A percentile compares a stretch with the other conserved stretches of the same genome.
Conservation (phyloP, 2,329 filamentous ascomycete genomes). For the Clonostachys byssicola region DNA sequence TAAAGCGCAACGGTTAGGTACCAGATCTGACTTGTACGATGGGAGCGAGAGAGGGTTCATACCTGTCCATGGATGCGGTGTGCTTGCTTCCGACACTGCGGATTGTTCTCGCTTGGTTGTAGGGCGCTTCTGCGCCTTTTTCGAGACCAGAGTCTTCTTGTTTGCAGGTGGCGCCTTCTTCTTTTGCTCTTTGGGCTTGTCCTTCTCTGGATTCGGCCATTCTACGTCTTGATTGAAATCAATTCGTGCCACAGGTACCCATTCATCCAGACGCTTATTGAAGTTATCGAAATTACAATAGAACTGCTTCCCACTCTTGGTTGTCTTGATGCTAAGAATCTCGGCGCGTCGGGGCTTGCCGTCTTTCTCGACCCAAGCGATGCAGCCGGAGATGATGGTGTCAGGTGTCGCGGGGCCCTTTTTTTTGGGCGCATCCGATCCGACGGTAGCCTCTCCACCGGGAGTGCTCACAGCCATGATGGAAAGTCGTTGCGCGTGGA, state of each 20-base stretch:
- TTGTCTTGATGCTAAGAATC: conserved; percentile 89
- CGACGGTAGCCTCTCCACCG: conserved; percentile 48
- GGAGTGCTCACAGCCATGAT: conserved; percentile 49
- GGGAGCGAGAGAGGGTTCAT: conserved; percentile 1
- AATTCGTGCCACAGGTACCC: conserved; percentile 78
- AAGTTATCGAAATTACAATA: conserved; percentile 99
- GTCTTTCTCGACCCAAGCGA: conserved; percentile 63
- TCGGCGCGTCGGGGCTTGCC: conserved; percentile 87
- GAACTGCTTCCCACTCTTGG: conserved; percentile 82
- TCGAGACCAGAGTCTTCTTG: conserved; percentile 49
- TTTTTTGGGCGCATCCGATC: conserved; percentile 54
- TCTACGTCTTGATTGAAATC: conserved; percentile 90
- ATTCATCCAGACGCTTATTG: conserved; percentile 84
- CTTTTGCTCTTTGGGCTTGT: conserved; percentile 70
- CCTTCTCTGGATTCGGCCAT: conserved; percentile 90
- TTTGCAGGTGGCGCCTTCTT: conserved; percentile 62
- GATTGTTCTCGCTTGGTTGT: conserved; percentile 50
- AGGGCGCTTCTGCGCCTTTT: conserved; percentile 53
- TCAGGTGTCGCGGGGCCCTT: conserved; percentile 82
- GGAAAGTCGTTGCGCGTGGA: conserved; percentile 1
- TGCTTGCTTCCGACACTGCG: conserved; percentile 42
- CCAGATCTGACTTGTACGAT: background rate
- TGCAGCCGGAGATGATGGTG: conserved; percentile 63
- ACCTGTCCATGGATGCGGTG: conserved; percentile 48
- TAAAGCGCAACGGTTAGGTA: conserved; percentile 1